A percentile compares a stretch with the other conserved stretches of the same genome.
phyloP scores from a whole-genome alignment of 1,284 basidiomycete genomes.

The Coniophora puteana region DNA sequence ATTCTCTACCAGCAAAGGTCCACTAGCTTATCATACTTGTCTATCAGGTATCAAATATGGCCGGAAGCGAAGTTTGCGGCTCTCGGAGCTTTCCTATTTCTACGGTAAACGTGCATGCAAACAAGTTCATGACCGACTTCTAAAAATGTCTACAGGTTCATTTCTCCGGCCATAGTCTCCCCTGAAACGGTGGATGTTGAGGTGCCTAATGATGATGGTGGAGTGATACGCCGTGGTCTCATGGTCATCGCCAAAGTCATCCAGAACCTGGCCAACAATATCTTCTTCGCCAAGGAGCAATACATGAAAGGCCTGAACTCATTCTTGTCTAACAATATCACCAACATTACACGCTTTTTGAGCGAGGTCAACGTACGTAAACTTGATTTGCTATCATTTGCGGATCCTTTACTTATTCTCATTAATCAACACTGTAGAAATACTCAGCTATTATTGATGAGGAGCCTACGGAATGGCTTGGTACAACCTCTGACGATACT shows the following conservation, averaged over 20 bases:
- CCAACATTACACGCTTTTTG: slow-evolving; percentile 78
- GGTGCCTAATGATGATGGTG: slow-evolving; percentile 56
- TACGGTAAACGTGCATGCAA: slow-evolving; percentile 48
- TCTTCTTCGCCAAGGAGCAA: slow-evolving; percentile 85
- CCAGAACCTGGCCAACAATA: slow-evolving; percentile 91
- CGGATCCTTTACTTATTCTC: slow-evolving; percentile 8
- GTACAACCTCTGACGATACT: slow-evolving; percentile 73
- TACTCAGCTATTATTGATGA: slow-evolving; percentile 49
- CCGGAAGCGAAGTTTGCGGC: slow-evolving; percentile 84
- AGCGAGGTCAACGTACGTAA: slow-evolving; percentile 71
- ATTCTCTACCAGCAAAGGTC: background rate
- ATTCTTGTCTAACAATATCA: slow-evolving; percentile 76
- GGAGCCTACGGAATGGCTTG: slow-evolving; percentile 67
- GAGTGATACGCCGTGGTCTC: slow-evolving; percentile 68
- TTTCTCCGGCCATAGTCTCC: slow-evolving; percentile 82
- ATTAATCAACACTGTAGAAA: slow-evolving; percentile 43
- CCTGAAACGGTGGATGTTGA: slow-evolving; percentile 85
- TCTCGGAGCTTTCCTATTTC: slow-evolving; percentile 88
- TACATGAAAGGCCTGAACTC: slow-evolving; percentile 82
- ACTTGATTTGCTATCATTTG: background rate
- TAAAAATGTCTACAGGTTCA: slow-evolving; percentile 48
- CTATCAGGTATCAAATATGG: slow-evolving; percentile 53
- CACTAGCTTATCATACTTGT: slow-evolving; percentile 7
- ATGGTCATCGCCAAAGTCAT: slow-evolving; percentile 88
- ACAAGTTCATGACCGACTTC: background rate